phyloP scores from a whole-genome alignment of 2,329 filamentous ascomycete species.

The Aureobasidium sp. region DNA sequence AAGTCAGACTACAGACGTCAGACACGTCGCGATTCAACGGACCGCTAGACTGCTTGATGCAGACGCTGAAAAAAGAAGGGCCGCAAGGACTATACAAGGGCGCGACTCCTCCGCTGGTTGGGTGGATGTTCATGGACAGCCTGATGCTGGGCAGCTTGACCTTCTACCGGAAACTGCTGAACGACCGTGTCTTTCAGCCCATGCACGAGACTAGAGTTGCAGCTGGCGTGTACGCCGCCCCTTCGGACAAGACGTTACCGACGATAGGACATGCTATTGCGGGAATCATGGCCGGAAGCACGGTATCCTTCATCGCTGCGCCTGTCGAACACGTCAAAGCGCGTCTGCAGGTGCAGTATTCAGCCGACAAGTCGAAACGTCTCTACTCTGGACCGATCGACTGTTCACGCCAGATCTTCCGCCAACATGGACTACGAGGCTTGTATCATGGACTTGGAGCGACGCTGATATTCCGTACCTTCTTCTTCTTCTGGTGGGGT shows the following conservation, averaged over 20 bases:
- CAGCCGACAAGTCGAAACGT: conserved; percentile 66
- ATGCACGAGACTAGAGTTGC: conserved; percentile 24
- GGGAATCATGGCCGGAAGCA: conserved; percentile 77
- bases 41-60: conserved; percentile 74
- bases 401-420: conserved; percentile 61
- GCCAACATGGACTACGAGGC: conserved; percentile 65
- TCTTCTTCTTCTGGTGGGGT: conserved; percentile 99
- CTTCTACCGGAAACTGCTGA: conserved; percentile 77
- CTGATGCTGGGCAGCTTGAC: conserved; percentile 89
- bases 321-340: conserved; percentile 95
- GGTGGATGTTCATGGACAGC: conserved; percentile 98
- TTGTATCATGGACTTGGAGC: conserved; percentile 80
- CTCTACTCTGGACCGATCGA: conserved; percentile 84
- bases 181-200: conserved; percentile 69
- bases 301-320: conserved; percentile 86
- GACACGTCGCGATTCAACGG: conserved; percentile 70
- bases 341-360: conserved; percentile 88
- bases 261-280: conserved; percentile 78
- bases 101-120: conserved; percentile 74
- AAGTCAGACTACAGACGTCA: conserved; percentile 90
- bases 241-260: conserved; percentile 51
- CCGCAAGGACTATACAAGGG: conserved; percentile 86
- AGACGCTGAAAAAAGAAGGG: conserved; percentile 82
- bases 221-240: conserved; percentile 20
- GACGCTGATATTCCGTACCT: conserved; percentile 80